phyloP scores from a whole-genome alignment of 2,329 filamentous ascomycete species.

The Macrophomina pseudophaseolina region DNA sequence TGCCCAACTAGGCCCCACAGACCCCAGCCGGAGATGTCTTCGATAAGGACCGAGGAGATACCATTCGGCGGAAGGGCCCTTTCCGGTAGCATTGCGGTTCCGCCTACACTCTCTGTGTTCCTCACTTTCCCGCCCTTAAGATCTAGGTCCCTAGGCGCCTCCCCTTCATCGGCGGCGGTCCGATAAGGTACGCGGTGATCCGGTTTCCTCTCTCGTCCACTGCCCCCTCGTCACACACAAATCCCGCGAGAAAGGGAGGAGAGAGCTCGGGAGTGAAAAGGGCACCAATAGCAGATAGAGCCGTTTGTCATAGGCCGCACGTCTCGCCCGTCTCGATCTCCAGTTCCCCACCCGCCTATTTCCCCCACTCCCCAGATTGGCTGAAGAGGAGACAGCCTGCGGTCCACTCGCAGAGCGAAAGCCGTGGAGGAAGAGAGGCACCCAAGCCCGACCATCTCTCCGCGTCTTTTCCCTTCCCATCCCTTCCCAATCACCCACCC shows the following conservation, averaged over 20 bases:
- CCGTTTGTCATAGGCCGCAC: neutral
- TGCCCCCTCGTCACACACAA: neutral
- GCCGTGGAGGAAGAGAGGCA: neutral
- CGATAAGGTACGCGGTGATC: neutral
- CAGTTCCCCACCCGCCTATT: neutral
- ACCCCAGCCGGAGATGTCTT: no score
- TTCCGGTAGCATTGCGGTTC: neutral
- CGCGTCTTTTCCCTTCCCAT: neutral
- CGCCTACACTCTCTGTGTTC: neutral
- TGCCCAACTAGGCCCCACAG: neutral
- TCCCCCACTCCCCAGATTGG: neutral
- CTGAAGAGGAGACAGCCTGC: neutral
- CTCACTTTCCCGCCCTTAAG: neutral
- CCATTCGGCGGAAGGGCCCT: no score
- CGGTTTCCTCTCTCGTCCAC: neutral
- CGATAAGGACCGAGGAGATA: no score
- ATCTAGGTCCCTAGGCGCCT: neutral
- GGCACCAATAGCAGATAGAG: neutral
- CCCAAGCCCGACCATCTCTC: neutral
- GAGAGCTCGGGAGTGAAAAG: neutral
- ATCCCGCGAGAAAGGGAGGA: neutral
- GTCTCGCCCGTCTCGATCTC: neutral
- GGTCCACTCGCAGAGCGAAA: neutral
- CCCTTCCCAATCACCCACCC: no score
- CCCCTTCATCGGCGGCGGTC: neutral